Evolutionary conservation across 495 filamentous ascomycete species (phyloP).

Genomic region (Penicillium pulvis): DNA sequence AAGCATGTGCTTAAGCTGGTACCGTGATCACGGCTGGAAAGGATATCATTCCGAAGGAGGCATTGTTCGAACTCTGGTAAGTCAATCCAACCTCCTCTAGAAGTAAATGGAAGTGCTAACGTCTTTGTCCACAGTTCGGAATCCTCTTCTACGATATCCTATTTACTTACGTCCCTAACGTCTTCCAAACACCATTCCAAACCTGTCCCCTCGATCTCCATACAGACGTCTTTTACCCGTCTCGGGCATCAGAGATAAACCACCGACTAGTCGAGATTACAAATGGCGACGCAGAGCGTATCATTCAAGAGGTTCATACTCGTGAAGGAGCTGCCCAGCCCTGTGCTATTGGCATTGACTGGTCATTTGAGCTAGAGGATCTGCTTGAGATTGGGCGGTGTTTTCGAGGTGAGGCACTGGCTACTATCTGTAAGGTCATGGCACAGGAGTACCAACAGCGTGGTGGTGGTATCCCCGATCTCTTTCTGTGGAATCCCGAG

Average conservation of each 20-base stretch:
- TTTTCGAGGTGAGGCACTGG: conserved; percentile 78
- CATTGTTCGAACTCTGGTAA: conserved; percentile 77
- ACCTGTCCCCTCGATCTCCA: conserved; percentile 91
- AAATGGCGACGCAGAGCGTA: conserved; percentile 68
- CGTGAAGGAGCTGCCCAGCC: conserved; percentile 68
- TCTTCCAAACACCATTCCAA: conserved; percentile 94
- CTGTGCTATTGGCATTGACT: conserved; percentile 87
- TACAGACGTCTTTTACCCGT: conserved; percentile 90
- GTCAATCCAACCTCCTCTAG: not conserved
- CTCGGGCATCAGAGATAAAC: conserved; percentile 85
- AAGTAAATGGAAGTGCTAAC: not conserved
- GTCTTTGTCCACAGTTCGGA: conserved; percentile 54
- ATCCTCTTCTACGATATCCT: conserved; percentile 93
- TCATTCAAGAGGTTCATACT: conserved; percentile 68
- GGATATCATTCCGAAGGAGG: conserved; percentile 92
- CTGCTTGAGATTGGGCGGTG: conserved; percentile 78
- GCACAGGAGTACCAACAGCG: conserved; percentile 90
- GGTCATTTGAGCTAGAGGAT: conserved; percentile 82
- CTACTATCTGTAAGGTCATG: conserved; percentile 85
- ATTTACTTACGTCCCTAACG: conserved; percentile 92
- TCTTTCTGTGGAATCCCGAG: conserved; percentile 77
- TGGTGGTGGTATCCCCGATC: conserved; percentile 87
- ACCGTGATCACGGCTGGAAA: conserved; percentile 84
- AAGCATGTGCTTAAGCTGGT: conserved; percentile 87
- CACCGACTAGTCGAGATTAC: conserved; percentile 80